Evolutionary conservation across 805 yeast genomes (phyloP).

Genomic region (Ogataea allantospora): DNA sequence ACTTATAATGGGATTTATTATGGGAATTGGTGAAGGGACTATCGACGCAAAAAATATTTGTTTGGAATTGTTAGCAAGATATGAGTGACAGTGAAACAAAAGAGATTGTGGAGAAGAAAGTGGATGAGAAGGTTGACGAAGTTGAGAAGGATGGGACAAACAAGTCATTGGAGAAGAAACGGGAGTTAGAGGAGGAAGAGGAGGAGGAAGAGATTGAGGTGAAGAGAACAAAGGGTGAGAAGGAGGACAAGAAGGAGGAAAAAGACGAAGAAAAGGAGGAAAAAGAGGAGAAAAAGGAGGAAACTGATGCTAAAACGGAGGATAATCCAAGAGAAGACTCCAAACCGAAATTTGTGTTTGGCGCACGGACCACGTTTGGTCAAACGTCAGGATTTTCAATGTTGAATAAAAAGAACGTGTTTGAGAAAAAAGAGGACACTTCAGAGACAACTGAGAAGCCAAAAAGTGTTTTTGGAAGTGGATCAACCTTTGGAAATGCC

Average conservation of each 20-base stretch:
- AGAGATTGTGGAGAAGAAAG: constrained; percentile 6
- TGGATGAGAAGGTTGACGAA: constrained; percentile 5
- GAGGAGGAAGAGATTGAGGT: constrained; percentile 4
- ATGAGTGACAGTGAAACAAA: constrained; percentile 5
- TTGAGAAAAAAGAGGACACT: constrained; percentile 18
- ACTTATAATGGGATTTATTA: constrained; percentile 3
- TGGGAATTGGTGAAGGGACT: constrained; percentile 5
- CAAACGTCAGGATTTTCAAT: constrained; percentile 39
- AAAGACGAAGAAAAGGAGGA: constrained; percentile 6
- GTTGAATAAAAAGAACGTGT: constrained; percentile 34
- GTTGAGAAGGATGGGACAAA: constrained; percentile 3
- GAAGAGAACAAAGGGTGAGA: constrained; percentile 5
- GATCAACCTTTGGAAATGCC: constrained; percentile 50
- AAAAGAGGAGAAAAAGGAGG: constrained; percentile 1
- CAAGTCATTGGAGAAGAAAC: constrained; percentile 1
- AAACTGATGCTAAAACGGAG: neutral
- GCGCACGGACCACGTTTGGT: constrained; percentile 51
- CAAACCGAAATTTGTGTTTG: constrained; percentile 54
- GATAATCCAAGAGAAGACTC: constrained; percentile 1
- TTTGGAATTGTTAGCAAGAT: constrained; percentile 6
- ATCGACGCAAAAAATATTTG: constrained; percentile 12
- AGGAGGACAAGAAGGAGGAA: constrained; percentile 6
- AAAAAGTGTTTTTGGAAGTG: constrained; percentile 41
- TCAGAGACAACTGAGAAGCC: neutral
- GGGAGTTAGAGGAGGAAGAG: constrained; percentile 2